Evolutionary conservation across 768 basidiomycete genomes (phyloP).

Genomic region (Trametes meyenii): DNA sequence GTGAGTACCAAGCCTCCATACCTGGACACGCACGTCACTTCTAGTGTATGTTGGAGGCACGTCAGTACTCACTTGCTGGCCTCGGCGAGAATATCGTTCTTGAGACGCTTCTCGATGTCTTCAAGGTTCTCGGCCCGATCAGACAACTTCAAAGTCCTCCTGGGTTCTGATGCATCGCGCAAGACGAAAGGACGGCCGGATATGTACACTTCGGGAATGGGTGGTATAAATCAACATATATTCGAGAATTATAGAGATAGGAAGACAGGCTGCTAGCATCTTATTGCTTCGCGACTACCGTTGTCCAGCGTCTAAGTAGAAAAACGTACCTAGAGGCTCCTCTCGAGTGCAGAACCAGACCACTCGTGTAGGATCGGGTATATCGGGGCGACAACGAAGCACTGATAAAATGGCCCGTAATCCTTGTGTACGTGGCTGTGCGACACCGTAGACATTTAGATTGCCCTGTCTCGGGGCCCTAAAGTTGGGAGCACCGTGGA

Average conservation of each 20-base stretch:
- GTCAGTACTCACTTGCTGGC: slow-evolving; percentile 57
- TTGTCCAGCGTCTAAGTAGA: not conserved
- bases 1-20: slow-evolving; percentile 91
- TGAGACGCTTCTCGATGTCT: slow-evolving; percentile 86
- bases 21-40: slow-evolving; percentile 40
- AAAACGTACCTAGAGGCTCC: slow-evolving; percentile 81
- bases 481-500: slow-evolving; percentile 97
- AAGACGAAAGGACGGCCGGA: slow-evolving; percentile 93
- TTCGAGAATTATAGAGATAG: not conserved
- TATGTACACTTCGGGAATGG: slow-evolving; percentile 63
- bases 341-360: slow-evolving; percentile 98
- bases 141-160: slow-evolving; percentile 76
- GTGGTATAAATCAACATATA: slow-evolving; percentile 7
- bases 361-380: slow-evolving; percentile 66
- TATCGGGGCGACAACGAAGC: slow-evolving; percentile 72
- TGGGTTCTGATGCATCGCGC: slow-evolving; percentile 83
- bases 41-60: not conserved
- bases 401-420: slow-evolving; percentile 88
- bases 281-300: not conserved
- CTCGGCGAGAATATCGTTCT: slow-evolving; percentile 90
- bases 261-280: not conserved
- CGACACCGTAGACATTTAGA: slow-evolving; percentile 92
- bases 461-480: slow-evolving; percentile 76
- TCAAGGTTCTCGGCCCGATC: slow-evolving; percentile 96
- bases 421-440: slow-evolving; percentile 93